Conservation (phyloP, 768 basidiomycete genomes). For the Hygrophorus russula region DNA sequence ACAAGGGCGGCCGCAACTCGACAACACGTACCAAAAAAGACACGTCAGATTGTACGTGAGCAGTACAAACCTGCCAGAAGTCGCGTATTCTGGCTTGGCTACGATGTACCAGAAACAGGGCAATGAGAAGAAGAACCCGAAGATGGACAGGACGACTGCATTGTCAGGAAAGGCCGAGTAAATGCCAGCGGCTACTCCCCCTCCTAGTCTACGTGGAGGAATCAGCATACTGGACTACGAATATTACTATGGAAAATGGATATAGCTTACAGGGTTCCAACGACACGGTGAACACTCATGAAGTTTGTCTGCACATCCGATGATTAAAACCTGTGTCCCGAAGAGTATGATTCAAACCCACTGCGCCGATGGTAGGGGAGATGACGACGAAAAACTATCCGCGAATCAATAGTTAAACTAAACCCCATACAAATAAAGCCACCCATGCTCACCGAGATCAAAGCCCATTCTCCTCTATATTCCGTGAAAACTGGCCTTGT, state of each 20-base stretch:
- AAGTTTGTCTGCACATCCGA: slow-evolving; percentile 60
- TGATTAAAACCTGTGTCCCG: slow-evolving; percentile 6
- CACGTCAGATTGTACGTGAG: slow-evolving; percentile 88
- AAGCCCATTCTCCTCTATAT: slow-evolving; percentile 90
- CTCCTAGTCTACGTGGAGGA: slow-evolving; percentile 49
- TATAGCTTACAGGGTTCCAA: slow-evolving; percentile 67
- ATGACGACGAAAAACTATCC: slow-evolving; percentile 79
- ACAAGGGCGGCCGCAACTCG: background rate
- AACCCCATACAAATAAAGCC: background rate
- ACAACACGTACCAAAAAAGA: slow-evolving; percentile 39
- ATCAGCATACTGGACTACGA: slow-evolving; percentile 4
- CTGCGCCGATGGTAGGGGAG: slow-evolving; percentile 81
- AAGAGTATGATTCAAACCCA: slow-evolving; percentile 17
- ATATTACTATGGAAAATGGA: background rate
- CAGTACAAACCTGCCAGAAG: slow-evolving; percentile 70
- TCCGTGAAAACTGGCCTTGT: slow-evolving; percentile 72
- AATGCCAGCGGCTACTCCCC: slow-evolving; percentile 57
- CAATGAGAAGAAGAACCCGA: slow-evolving; percentile 83
- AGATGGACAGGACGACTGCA: slow-evolving; percentile 59
- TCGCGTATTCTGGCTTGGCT: slow-evolving; percentile 62
- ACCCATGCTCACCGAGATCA: slow-evolving; percentile 63
- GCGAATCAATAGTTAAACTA: slow-evolving; percentile 3
- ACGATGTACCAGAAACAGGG: slow-evolving; percentile 93
- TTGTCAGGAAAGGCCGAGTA: slow-evolving; percentile 73
- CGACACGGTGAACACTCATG: slow-evolving; percentile 68